Evolutionary conservation across 108 stramenopile genomes (phyloP).

Genomic region (Asterionellopsis glacialis): DNA sequence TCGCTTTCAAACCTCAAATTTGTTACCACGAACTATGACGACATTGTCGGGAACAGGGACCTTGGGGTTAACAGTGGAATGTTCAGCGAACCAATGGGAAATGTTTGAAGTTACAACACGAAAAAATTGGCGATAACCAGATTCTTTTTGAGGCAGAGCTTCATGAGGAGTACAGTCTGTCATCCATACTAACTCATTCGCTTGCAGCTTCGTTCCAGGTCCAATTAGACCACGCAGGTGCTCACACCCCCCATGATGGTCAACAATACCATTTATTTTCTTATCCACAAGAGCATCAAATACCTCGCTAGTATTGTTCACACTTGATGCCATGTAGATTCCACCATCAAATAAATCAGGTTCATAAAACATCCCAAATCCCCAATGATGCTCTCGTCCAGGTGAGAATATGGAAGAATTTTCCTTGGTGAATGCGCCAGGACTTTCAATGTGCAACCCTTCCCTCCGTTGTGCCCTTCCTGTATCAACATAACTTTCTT

Average conservation of each 20-base stretch:
- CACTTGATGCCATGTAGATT: slow-evolving; percentile 2
- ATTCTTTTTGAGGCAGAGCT: neutral
- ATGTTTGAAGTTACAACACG: neutral
- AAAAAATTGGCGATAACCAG: slow-evolving; percentile 1
- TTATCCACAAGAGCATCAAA: slow-evolving; percentile 2
- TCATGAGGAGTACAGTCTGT: neutral
- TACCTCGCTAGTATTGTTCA: neutral
- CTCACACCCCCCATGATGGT: neutral
- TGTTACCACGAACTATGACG: neutral
- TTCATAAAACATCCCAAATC: neutral
- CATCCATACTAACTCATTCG: slow-evolving; percentile 4
- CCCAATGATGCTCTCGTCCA: neutral
- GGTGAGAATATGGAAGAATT: neutral
- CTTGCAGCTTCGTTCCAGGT: neutral
- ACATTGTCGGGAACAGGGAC: neutral
- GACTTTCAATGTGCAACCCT: slow-evolving; percentile 1
- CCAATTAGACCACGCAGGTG: neutral
- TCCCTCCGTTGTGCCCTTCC: neutral
- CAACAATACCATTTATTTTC: neutral
- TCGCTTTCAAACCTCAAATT: too few species aligned
- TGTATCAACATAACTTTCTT: neutral
- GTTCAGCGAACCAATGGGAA: neutral
- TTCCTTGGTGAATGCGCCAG: neutral
- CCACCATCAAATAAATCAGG: neutral
- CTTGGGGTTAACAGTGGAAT: neutral